These are phyloP conservation scores for Podaxis sp. DNA, from an alignment of 768 basidiomycete genomes.

Conservation along the genomic window DNA sequence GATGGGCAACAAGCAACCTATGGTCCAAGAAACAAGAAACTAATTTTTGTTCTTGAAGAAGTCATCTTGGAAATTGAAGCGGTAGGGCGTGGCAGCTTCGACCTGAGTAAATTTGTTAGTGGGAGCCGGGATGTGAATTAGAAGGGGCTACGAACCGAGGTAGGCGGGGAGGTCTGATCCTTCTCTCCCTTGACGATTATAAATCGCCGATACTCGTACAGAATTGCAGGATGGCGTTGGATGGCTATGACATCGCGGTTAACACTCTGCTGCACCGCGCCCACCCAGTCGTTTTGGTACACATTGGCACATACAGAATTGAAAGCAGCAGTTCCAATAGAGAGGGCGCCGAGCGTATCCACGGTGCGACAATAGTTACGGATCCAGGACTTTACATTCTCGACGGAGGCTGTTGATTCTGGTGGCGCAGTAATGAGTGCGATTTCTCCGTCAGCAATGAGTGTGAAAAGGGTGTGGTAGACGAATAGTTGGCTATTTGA, in stretches of 20 bases:
- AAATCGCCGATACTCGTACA: slow-evolving; percentile 63
- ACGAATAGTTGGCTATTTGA: slow-evolving; percentile 37
- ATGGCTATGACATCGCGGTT: slow-evolving; percentile 46
- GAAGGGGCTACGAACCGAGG: slow-evolving; percentile 44
- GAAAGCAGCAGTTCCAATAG: slow-evolving; percentile 41
- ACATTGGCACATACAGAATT: slow-evolving; percentile 33
- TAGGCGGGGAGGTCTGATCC: slow-evolving; percentile 24
- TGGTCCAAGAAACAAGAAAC: not conserved
- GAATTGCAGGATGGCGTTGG: slow-evolving; percentile 62
- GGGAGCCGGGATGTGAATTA: not conserved
- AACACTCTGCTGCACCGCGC: slow-evolving; percentile 45
- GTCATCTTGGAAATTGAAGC: slow-evolving; percentile 62
- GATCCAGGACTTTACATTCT: slow-evolving; percentile 36
- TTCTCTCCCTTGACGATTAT: slow-evolving; percentile 49
- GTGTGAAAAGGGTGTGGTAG: slow-evolving; percentile 37
- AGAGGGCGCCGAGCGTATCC: slow-evolving; percentile 41
- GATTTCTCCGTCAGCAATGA: slow-evolving; percentile 56
- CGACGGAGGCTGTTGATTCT: slow-evolving; percentile 16
- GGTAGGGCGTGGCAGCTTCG: slow-evolving; percentile 46
- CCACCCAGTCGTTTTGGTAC: slow-evolving; percentile 26
- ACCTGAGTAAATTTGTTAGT: slow-evolving; percentile 36
- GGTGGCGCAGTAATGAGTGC: slow-evolving; percentile 53
- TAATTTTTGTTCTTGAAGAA: slow-evolving; percentile 11
- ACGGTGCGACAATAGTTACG: slow-evolving; percentile 29
- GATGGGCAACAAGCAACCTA: too few relatives aligned